These are phyloP conservation scores for Fusarium nematophilum DNA, from an alignment of 2,329 filamentous ascomycete genomes.

Conservation along the genomic window DNA sequence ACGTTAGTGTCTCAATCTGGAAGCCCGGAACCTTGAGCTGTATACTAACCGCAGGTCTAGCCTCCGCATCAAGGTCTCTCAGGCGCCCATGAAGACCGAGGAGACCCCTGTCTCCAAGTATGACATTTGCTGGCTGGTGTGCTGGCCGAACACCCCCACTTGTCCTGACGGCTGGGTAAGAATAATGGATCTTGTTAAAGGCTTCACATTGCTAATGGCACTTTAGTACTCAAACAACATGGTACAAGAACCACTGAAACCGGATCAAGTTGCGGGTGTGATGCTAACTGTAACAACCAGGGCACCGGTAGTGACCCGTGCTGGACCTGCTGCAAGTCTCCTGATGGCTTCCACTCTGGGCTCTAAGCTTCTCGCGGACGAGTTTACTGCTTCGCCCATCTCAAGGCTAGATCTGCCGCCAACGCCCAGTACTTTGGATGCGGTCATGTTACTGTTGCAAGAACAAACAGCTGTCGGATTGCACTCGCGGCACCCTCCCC, in stretches of 20 bases:
- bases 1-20: conserved; percentile 10
- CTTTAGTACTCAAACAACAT: not conserved
- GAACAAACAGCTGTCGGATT: no score
- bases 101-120: fast-evolving
- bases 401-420: no score
- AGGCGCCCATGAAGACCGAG: not conserved
- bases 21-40: not conserved
- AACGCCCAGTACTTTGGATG: no score
- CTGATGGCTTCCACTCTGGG: no score
- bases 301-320: no score
- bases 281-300: no score
- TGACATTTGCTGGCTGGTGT: not conserved
- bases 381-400: no score
- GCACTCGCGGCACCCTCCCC: no score
- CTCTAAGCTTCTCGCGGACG: no score
- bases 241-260: not conserved
- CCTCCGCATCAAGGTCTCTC: conserved; percentile 11
- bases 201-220: not conserved
- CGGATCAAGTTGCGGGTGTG: no score
- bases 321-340: no score
- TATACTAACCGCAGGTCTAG: not conserved
- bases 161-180: conserved; percentile 9
- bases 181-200: not conserved
- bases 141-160: fast-evolving
- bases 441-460: no score